phyloP scores from a whole-genome alignment of 371 early-diverging fungal species.

The Syncephalastrum racemosum region DNA sequence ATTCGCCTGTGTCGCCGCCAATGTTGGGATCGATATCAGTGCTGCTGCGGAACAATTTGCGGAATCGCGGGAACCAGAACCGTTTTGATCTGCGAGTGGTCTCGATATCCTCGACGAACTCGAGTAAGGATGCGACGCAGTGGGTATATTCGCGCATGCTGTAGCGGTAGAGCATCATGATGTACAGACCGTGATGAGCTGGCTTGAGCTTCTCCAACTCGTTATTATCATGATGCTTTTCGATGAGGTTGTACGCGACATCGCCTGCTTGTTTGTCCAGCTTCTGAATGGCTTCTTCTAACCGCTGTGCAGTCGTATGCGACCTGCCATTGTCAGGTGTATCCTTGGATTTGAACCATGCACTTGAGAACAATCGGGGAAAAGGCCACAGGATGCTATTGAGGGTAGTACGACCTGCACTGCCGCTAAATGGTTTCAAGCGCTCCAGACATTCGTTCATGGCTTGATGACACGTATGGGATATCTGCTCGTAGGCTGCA shows the following conservation, averaged over 20 bases:
- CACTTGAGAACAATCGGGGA: constrained; percentile 23
- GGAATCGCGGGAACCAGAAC: constrained; percentile 30
- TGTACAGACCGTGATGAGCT: constrained; percentile 19
- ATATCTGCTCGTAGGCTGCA: constrained; percentile 4
- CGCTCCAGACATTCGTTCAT: constrained; percentile 9
- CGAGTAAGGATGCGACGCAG: constrained; percentile 12
- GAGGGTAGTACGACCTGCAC: constrained; percentile 19
- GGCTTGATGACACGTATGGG: constrained; percentile 8
- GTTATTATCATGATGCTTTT: constrained; percentile 4
- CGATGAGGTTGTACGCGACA: not conserved
- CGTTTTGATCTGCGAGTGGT: constrained; percentile 10
- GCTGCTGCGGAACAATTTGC: constrained; percentile 22
- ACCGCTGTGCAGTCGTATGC: constrained; percentile 6
- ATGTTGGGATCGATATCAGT: constrained; percentile 16
- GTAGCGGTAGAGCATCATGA: constrained; percentile 25
- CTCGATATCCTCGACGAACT: constrained; percentile 19
- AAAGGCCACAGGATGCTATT: constrained; percentile 40
- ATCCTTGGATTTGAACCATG: not conserved
- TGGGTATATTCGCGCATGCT: constrained; percentile 23
- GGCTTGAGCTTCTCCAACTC: not conserved
- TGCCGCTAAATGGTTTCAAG: constrained; percentile 15
- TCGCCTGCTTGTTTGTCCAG: constrained; percentile 2
- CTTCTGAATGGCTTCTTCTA: not conserved
- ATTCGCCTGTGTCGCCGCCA: constrained; percentile 17
- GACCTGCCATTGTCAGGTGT: not conserved